Conservation (phyloP, 176 grass and related monocot species). For the Triticum dicoccoides region DNA sequence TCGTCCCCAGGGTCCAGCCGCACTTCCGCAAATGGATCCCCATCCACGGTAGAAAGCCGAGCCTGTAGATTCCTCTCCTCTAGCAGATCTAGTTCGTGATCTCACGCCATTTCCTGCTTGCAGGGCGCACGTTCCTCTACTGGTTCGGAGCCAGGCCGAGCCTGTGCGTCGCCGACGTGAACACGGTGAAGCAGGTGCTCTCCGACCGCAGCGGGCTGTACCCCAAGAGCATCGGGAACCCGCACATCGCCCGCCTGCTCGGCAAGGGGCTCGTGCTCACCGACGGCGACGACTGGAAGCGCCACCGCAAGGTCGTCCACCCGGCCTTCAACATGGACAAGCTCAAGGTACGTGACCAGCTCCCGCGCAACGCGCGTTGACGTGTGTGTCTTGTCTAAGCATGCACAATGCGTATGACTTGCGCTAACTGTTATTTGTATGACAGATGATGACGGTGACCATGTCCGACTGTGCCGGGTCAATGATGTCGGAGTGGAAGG, state of each 20-base stretch:
- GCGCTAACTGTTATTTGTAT: neutral
- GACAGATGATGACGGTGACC: slow-evolving; percentile 51
- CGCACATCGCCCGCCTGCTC: slow-evolving; percentile 27
- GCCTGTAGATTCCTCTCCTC: too few species aligned
- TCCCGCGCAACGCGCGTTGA: neutral
- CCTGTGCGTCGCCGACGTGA: slow-evolving; percentile 42
- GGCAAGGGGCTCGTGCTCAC: slow-evolving; percentile 53
- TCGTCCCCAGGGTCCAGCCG: slow-evolving; percentile 46
- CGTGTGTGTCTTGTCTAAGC: too few species aligned
- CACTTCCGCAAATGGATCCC: slow-evolving; percentile 44
- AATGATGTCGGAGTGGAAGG: slow-evolving; percentile 54
- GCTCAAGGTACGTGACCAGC: slow-evolving; percentile 27
- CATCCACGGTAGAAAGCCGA: slow-evolving; percentile 31
- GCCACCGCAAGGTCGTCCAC: slow-evolving; percentile 55
- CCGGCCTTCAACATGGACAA: slow-evolving; percentile 42
- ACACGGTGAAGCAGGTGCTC: slow-evolving; percentile 11
- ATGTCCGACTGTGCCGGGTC: slow-evolving; percentile 38
- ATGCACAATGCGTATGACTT: neutral
- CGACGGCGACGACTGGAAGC: slow-evolving; percentile 59
- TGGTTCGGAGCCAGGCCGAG: slow-evolving; percentile 42
- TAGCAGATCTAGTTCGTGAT: too few species aligned
- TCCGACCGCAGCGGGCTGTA: slow-evolving; percentile 17
- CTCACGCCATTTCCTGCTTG: neutral
- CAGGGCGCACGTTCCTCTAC: slow-evolving; percentile 49
- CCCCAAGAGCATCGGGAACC: slow-evolving; percentile 22